Conservation (phyloP, 2,329 filamentous ascomycete genomes). For the Monosporascus sp. region DNA sequence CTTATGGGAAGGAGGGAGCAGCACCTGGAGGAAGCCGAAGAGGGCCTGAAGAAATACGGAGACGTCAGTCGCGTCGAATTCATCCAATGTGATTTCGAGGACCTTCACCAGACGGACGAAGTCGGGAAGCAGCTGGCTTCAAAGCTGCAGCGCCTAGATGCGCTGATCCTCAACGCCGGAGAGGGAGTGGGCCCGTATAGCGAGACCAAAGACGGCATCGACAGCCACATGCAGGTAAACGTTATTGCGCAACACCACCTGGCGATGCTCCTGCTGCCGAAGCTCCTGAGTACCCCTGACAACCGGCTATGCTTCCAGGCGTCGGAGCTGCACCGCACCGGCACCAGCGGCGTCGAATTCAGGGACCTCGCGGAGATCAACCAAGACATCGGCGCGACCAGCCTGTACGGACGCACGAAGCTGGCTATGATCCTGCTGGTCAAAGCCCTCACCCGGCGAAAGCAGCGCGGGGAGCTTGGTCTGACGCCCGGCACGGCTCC, state of each 20-base stretch:
- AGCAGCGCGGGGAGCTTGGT: constrained; percentile 29
- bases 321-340: constrained; percentile 41
- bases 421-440: constrained; percentile 44
- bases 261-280: constrained; percentile 38
- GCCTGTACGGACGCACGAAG: constrained; percentile 45
- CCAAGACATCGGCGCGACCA: constrained; percentile 40
- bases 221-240: constrained; percentile 25
- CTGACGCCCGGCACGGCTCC: constrained; percentile 25
- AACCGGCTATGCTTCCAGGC: constrained; percentile 44
- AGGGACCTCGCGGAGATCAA: constrained; percentile 42
- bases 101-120: constrained; percentile 38
- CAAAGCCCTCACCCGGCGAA: constrained; percentile 34
- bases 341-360: constrained; percentile 34
- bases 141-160: constrained; percentile 39
- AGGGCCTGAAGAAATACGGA: constrained; percentile 38
- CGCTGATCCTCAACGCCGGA: constrained; percentile 43
- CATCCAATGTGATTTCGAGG: constrained; percentile 40
- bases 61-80: constrained; percentile 39
- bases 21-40: constrained; percentile 39
- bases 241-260: constrained; percentile 39
- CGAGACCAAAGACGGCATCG: constrained; percentile 43
- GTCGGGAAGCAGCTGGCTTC: constrained; percentile 38
- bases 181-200: constrained; percentile 44
- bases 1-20: constrained; percentile 45
- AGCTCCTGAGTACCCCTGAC: constrained; percentile 37